Conservation (phyloP, 306 rosid genomes). For the Parietaria judaica region DNA sequence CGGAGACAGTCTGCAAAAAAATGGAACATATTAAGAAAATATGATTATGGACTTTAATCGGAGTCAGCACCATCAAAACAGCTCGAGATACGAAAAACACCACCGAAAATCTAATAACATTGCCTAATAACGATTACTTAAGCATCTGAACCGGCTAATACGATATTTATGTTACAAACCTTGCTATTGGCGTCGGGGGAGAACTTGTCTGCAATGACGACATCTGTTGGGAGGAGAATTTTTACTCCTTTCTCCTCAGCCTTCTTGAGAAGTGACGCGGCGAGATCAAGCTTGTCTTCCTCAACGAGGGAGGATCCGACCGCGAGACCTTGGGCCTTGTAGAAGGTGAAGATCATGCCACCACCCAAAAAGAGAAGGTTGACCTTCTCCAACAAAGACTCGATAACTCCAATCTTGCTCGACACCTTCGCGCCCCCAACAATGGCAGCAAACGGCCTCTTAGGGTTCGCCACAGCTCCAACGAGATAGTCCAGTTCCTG, state of each 20-base stretch:
- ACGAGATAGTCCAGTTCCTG: constrained; percentile 95
- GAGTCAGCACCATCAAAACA: no score
- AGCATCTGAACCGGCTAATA: not conserved
- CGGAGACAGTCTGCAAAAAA: constrained; percentile 60
- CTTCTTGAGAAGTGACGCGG: constrained; percentile 61
- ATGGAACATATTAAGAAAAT: not conserved
- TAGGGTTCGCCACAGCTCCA: constrained; percentile 81
- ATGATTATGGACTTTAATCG: no score
- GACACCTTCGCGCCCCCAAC: constrained; percentile 97
- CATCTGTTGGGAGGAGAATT: constrained; percentile 82
- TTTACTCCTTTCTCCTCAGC: constrained; percentile 87
- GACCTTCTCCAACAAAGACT: constrained; percentile 77
- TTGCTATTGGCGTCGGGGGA: constrained; percentile 83
- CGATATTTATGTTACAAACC: constrained; percentile 26
- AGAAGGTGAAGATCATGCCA: constrained; percentile 87
- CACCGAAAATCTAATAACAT: not conserved
- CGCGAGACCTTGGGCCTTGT: constrained; percentile 85
- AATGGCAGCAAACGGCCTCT: constrained; percentile 92
- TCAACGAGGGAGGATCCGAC: constrained; percentile 92
- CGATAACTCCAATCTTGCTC: constrained; percentile 84
- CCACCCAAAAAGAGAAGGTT: constrained; percentile 79
- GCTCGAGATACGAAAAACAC: no score
- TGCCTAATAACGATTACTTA: not conserved
- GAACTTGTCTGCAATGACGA: constrained; percentile 81
- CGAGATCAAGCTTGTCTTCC: constrained; percentile 75